Evolutionary conservation across 2,329 filamentous ascomycete species (phyloP), one percentile per base, ranked within the genome.

Genomic region (Metarhizium brunneum): DNA sequence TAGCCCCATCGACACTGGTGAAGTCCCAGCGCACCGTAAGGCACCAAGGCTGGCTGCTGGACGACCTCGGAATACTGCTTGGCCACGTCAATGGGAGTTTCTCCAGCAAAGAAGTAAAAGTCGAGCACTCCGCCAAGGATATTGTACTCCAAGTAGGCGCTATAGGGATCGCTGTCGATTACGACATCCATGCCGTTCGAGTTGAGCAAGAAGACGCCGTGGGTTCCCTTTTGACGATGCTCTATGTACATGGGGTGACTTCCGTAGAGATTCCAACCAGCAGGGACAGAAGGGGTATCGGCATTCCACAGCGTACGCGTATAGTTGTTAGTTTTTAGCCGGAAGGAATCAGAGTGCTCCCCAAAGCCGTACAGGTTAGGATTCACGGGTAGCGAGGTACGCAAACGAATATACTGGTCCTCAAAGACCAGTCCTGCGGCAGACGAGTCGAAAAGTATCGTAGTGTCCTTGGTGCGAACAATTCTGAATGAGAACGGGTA

Each of bases 141-240:
- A 67, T 92, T 90, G 72, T 92, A 94, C 69, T 92, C 87, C 5
- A 94, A 78, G 56, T 85, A 90, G 6, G 80, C 76, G 7, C 77
- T 74, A 29, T 75, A 68, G 5, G 74, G 70, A 1, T 80, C 81
- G 58, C 83, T 80, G 66, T 90, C 80, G 67, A 92, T 84, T 62
- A 85, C 86, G 66, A 92, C 77, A 58, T 92, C 87, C 84, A 91
- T 91, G 38, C 82, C 87, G 63, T 89, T 86, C 13, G 83, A 85
- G 68, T 88, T 90, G 60, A 87, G 70, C 29, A 90, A 72, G 65
- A 89, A 86, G 3, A 89, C 87, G 18, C 85, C 77, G 72, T 88
- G 66, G 58, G 85, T 71, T 64, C 83, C 72, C 54, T 53, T 57
- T 6, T 76, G 76, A 20, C 88, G 79, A 65, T 89, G 84, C 56